Evolutionary conservation across 2,329 filamentous ascomycete genomes (phyloP).

Genomic region (Alternaria arbusti): DNA sequence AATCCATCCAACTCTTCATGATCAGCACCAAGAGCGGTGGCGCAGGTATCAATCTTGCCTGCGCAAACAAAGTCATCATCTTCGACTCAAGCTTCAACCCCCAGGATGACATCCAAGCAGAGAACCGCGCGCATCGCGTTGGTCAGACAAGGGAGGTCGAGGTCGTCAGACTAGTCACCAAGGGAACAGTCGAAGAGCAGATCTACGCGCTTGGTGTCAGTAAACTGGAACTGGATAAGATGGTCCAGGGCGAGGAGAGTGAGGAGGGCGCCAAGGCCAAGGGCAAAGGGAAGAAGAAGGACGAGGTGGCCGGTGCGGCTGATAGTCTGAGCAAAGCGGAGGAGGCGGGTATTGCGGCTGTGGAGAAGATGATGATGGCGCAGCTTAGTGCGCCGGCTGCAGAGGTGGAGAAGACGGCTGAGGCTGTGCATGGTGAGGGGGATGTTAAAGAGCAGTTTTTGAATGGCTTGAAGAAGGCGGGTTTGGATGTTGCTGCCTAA

Average conservation of each 20-base stretch:
- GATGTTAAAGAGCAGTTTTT: constrained; percentile 53
- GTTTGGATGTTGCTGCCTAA: constrained; percentile 44
- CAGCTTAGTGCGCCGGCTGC: constrained; percentile 21
- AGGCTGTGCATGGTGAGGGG: background rate
- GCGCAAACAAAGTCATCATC: constrained; percentile 96
- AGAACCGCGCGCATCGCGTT: constrained; percentile 94
- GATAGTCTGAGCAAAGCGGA: constrained; percentile 47
- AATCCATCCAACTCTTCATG: constrained; percentile 85
- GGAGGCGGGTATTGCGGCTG: constrained; percentile 41
- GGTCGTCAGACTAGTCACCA: constrained; percentile 82
- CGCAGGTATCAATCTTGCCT: constrained; percentile 95
- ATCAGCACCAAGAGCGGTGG: constrained; percentile 93
- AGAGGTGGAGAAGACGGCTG: constrained; percentile 1
- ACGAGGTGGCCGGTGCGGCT: constrained; percentile 7
- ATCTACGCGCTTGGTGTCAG: constrained; percentile 90
- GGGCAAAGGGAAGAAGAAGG: constrained; percentile 28
- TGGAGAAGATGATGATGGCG: constrained; percentile 52
- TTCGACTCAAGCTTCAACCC: constrained; percentile 98
- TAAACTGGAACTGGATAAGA: constrained; percentile 86
- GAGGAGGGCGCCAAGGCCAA: constrained; percentile 35
- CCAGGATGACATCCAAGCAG: constrained; percentile 96
- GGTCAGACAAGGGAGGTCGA: constrained; percentile 92
- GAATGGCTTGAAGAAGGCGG: constrained; percentile 50
- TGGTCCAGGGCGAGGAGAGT: constrained; percentile 68
- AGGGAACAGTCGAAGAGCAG: constrained; percentile 86